A percentile compares a stretch with the other conserved stretches of the same genome.
Conservation (phyloP, 2,329 filamentous ascomycete species). For the Trichoderma sp. region DNA sequence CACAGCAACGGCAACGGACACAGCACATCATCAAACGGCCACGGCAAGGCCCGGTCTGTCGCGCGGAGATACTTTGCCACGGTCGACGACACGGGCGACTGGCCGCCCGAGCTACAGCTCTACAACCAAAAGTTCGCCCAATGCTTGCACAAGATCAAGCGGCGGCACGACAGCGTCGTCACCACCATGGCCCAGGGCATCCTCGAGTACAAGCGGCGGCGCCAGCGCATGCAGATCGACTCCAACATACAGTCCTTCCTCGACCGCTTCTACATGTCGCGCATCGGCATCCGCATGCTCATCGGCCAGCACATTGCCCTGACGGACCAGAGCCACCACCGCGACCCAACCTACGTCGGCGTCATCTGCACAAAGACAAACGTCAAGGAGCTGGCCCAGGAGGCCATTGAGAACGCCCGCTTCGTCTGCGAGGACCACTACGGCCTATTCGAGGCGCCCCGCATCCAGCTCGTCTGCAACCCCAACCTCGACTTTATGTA, state of each 20-base stretch:
- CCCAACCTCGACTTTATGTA: slow-evolving; percentile 98
- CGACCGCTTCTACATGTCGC: slow-evolving; percentile 99
- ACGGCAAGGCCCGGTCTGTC: slow-evolving; percentile 49
- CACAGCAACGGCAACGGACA: slow-evolving; percentile 30
- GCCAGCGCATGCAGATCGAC: slow-evolving; percentile 98
- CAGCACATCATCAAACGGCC: neutral
- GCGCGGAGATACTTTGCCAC: slow-evolving; percentile 78
- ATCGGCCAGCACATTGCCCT: slow-evolving; percentile 98
- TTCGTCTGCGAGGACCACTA: slow-evolving; percentile 99
- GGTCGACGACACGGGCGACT: slow-evolving; percentile 83
- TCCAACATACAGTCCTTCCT: slow-evolving; percentile 96
- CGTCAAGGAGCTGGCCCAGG: slow-evolving; percentile 88
- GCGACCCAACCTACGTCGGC: slow-evolving; percentile 91
- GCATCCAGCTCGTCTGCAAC: slow-evolving; percentile 94
- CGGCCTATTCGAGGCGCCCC: slow-evolving; percentile 93
- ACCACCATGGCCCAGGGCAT: slow-evolving; percentile 98
- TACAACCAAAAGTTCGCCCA: slow-evolving; percentile 92
- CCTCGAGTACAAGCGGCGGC: slow-evolving; percentile 93
- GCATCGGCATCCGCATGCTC: slow-evolving; percentile 98
- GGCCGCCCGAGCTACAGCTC: slow-evolving; percentile 91
- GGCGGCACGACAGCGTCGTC: slow-evolving; percentile 93
- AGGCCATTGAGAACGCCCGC: slow-evolving; percentile 98
- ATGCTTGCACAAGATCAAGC: slow-evolving; percentile 90
- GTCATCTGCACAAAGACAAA: slow-evolving; percentile 99
- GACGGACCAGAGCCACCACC: slow-evolving; percentile 86